phyloP scores from a whole-genome alignment of 345 rosid genomes.

The Geranium brycei region DNA sequence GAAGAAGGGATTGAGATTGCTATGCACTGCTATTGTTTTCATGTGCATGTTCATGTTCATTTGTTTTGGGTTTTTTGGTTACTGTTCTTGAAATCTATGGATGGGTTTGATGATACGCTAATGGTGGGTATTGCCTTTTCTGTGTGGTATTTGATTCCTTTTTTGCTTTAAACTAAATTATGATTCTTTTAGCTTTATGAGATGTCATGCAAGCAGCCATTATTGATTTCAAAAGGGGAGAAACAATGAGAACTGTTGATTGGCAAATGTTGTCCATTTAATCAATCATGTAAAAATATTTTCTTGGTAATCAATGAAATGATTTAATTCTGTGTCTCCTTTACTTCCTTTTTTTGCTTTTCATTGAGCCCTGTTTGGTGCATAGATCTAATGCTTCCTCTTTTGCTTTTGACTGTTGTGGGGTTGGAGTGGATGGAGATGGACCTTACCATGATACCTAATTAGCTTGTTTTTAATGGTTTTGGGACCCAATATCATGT shows the following conservation, averaged over 20 bases:
- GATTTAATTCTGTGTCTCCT: background rate
- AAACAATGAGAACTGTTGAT: background rate
- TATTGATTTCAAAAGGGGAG: background rate
- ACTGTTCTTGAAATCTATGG: too few species aligned
- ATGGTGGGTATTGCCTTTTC: background rate
- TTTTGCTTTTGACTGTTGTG: background rate
- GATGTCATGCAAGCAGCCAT: background rate
- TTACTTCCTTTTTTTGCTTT: background rate
- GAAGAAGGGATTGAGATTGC: too few species aligned
- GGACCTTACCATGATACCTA: background rate
- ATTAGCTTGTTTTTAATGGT: background rate
- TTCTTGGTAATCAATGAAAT: conserved; percentile 1
- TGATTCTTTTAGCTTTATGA: background rate
- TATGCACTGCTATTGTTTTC: too few species aligned
- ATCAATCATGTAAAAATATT: background rate
- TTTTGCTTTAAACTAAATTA: too few species aligned
- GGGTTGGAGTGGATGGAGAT: background rate
- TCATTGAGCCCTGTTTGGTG: background rate
- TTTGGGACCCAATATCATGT: conserved; percentile 37
- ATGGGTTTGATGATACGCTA: background rate
- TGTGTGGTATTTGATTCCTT: too few species aligned
- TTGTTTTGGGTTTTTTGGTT: background rate
- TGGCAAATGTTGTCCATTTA: background rate
- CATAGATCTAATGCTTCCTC: conserved; percentile 5
- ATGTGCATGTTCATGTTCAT: background rate